Conservation (phyloP, 2,329 filamentous ascomycete species). For the Epichloe coenophiala region DNA sequence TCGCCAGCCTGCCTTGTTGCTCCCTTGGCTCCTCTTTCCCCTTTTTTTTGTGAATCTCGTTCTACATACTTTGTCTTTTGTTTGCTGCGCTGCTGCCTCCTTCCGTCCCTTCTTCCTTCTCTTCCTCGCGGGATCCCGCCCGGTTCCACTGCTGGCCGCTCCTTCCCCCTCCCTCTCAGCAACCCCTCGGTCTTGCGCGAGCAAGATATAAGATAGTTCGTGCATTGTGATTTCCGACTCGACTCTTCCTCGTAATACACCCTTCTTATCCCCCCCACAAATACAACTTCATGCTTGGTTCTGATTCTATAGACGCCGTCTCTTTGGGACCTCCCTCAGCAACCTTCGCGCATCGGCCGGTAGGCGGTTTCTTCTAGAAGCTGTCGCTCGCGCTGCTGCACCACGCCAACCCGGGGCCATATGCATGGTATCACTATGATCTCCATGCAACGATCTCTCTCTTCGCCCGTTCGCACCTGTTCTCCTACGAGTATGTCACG, state of each 20-base stretch:
- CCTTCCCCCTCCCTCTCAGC: not conserved
- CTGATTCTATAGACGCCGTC: not conserved
- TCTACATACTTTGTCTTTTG: not conserved
- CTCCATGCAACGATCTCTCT: slow-evolving; percentile 49
- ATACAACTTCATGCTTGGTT: not conserved
- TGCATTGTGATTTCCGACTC: not conserved
- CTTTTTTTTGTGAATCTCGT: not conserved
- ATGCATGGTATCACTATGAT: slow-evolving; percentile 41
- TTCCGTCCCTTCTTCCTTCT: not conserved
- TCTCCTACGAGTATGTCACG: slow-evolving; percentile 44
- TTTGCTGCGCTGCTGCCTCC: not conserved
- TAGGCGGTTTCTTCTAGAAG: slow-evolving; percentile 14
- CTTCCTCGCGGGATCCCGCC: not conserved
- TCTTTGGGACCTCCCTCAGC: not conserved
- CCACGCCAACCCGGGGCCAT: slow-evolving; percentile 15
- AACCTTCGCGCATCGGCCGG: slow-evolving; percentile 7
- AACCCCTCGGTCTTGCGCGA: not conserved
- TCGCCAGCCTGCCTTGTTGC: not conserved
- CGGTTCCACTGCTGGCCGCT: not conserved
- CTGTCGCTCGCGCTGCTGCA: slow-evolving; percentile 19
- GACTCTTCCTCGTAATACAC: not conserved
- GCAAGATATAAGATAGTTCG: not conserved
- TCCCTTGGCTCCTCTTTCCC: not conserved
- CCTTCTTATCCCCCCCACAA: not conserved
- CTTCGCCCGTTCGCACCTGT: slow-evolving; percentile 46